Conservation (phyloP, 2,329 filamentous ascomycete genomes). For the Diplodia mutila region DNA sequence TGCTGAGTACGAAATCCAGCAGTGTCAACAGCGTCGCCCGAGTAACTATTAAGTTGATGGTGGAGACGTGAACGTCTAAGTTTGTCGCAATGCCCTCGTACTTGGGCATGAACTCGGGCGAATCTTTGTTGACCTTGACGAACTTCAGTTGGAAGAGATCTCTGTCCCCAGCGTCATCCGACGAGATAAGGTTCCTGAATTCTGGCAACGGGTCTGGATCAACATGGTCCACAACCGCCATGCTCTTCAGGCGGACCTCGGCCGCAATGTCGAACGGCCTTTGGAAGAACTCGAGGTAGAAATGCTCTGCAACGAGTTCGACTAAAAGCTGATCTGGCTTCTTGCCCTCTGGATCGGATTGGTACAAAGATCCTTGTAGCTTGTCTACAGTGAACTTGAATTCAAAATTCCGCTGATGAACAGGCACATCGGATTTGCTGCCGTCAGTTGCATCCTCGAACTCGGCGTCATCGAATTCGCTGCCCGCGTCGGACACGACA, state of each 20-base stretch:
- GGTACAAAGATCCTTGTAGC: conserved; percentile 88
- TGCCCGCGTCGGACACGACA: conserved; percentile 72
- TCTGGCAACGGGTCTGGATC: conserved; percentile 82
- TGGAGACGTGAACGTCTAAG: conserved; percentile 86
- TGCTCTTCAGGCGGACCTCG: conserved; percentile 81
- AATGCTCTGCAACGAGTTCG: conserved; percentile 87
- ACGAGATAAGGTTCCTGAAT: conserved; percentile 97
- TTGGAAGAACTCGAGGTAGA: conserved; percentile 84
- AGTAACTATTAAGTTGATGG: conserved; percentile 94
- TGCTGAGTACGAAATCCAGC: conserved; percentile 90
- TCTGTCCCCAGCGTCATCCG: conserved; percentile 71
- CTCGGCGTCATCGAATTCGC: conserved; percentile 63
- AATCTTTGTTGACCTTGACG: conserved; percentile 83
- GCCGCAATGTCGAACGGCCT: conserved; percentile 91
- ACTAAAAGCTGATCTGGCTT: conserved; percentile 82
- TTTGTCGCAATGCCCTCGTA: conserved; percentile 96
- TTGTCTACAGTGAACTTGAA: conserved; percentile 96
- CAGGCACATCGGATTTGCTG: conserved; percentile 55
- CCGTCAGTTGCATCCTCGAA: conserved; percentile 70
- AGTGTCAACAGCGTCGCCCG: conserved; percentile 89
- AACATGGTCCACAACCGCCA: conserved; percentile 93
- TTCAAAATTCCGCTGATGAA: conserved; percentile 91
- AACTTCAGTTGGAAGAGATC: conserved; percentile 89
- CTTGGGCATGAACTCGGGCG: conserved; percentile 88
- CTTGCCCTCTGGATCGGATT: conserved; percentile 76